Percentiles rank a stretch among this genome's conserved stretches.
Conservation (phyloP, 371 early-diverging fungal genomes). For the Apophysomyces trapeziformis region DNA sequence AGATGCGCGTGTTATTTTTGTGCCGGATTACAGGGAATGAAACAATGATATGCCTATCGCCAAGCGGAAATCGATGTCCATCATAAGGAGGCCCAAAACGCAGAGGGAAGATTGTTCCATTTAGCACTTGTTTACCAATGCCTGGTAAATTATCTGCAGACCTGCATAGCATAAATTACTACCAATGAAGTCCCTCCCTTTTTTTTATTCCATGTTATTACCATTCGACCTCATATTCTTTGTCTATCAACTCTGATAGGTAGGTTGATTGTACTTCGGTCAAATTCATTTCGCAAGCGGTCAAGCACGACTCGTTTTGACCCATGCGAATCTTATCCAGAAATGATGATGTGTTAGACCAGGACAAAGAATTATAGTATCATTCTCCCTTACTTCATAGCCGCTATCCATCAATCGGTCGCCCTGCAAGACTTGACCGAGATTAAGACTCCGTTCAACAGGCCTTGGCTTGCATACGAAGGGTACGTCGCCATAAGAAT, state of each 20-base stretch:
- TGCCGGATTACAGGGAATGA: neutral
- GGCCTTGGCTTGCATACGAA: slow-evolving; percentile 73
- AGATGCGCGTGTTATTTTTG: too few relatives aligned
- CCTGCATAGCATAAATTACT: slow-evolving; percentile 32
- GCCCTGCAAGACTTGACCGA: slow-evolving; percentile 83
- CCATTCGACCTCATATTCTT: slow-evolving; percentile 64
- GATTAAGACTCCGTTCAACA: slow-evolving; percentile 58
- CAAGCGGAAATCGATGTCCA: slow-evolving; percentile 16
- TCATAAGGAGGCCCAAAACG: neutral
- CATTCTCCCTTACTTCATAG: slow-evolving; percentile 37
- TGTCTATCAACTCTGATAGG: slow-evolving; percentile 49
- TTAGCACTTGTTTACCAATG: neutral
- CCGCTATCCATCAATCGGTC: slow-evolving; percentile 71
- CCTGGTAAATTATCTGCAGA: slow-evolving; percentile 69
- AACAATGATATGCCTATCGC: slow-evolving; percentile 1
- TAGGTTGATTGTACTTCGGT: slow-evolving; percentile 41
- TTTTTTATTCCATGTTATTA: neutral
- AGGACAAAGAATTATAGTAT: neutral
- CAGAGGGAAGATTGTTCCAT: neutral
- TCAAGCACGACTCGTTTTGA: slow-evolving; percentile 47
- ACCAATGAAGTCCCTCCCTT: neutral
- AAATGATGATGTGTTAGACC: neutral
- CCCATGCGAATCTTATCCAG: slow-evolving; percentile 6
- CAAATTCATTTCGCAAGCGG: slow-evolving; percentile 47
- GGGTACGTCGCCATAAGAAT: slow-evolving; percentile 70